Conservation (phyloP, 345 rosid genomes). For the Eucalyptus caleyi region DNA sequence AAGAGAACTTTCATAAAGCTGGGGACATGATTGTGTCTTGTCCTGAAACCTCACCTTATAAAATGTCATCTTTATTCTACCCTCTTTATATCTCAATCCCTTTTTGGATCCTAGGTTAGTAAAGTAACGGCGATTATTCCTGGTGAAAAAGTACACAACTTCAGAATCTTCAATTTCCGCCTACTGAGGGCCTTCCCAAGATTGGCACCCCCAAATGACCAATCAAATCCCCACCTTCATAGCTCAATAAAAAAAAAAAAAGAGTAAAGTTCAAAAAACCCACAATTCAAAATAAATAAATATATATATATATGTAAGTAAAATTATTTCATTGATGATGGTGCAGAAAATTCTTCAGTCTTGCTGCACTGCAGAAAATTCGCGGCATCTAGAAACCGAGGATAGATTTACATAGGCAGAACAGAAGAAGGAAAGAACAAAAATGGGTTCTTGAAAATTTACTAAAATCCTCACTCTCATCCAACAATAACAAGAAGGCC, state of each 20-base stretch:
- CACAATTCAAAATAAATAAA: not conserved
- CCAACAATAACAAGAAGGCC: not conserved
- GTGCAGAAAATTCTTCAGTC: not conserved
- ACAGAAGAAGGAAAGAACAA: not conserved
- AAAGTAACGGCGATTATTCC: conserved; percentile 6
- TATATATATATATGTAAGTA: too few species aligned
- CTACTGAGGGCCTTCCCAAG: not conserved
- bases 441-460: not conserved
- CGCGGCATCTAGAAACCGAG: not conserved
- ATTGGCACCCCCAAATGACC: not conserved
- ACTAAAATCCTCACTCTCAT: not conserved
- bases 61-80: not conserved
- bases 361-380: not conserved
- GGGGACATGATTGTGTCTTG: not conserved
- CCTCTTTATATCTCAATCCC: not conserved
- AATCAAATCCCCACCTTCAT: too few species aligned
- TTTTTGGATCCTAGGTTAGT: not conserved
- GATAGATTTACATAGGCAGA: not conserved
- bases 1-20: not conserved
- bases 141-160: not conserved
- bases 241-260: not conserved
- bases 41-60: not conserved
- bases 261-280: not conserved
- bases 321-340: not conserved
- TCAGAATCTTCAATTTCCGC: conserved; percentile 5